Evolutionary conservation across 371 early-diverging fungal genomes (phyloP).

Genomic region (Mortierella sp.): DNA sequence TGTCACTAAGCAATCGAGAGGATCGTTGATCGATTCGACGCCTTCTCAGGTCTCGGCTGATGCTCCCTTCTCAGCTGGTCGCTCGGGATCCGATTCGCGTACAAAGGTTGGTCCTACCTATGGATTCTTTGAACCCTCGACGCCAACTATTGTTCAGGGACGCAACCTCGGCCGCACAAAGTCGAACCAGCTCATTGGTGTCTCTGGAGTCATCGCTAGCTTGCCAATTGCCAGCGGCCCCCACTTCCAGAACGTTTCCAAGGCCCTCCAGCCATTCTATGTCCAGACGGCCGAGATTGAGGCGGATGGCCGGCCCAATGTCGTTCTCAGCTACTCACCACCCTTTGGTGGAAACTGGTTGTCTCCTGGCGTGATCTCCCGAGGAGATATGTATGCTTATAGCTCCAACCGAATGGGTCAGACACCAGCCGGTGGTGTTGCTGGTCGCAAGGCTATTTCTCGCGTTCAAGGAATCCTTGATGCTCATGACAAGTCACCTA

Average conservation of each 20-base stretch:
- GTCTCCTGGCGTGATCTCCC: constrained; percentile 9
- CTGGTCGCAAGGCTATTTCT: constrained; percentile 24
- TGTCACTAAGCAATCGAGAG: constrained; percentile 32
- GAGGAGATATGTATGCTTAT: constrained; percentile 17
- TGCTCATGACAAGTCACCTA: constrained; percentile 28
- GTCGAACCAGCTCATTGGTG: constrained; percentile 66
- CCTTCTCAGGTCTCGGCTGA: constrained; percentile 35
- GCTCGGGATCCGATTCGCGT: constrained; percentile 31
- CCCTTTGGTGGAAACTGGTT: constrained; percentile 25
- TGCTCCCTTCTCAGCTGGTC: constrained; percentile 44
- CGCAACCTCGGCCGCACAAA: constrained; percentile 67
- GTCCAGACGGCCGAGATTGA: constrained; percentile 70
- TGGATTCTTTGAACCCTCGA: constrained; percentile 51
- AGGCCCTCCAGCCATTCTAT: constrained; percentile 68
- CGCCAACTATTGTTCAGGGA: constrained; percentile 63
- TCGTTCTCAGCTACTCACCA: constrained; percentile 51
- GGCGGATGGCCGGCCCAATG: constrained; percentile 68
- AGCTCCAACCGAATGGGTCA: constrained; percentile 22
- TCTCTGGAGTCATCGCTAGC: constrained; percentile 75
- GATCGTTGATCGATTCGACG: constrained; percentile 30
- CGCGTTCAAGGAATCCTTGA: constrained; percentile 41
- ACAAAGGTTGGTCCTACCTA: constrained; percentile 52
- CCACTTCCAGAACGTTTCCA: constrained; percentile 45
- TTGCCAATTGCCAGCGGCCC: constrained; percentile 56
- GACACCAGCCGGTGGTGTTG: constrained; percentile 3